A percentile compares a stretch with the other conserved stretches of the same genome.
Conservation (phyloP, 371 early-diverging fungal species). For the Rhizomucor pusillus region DNA sequence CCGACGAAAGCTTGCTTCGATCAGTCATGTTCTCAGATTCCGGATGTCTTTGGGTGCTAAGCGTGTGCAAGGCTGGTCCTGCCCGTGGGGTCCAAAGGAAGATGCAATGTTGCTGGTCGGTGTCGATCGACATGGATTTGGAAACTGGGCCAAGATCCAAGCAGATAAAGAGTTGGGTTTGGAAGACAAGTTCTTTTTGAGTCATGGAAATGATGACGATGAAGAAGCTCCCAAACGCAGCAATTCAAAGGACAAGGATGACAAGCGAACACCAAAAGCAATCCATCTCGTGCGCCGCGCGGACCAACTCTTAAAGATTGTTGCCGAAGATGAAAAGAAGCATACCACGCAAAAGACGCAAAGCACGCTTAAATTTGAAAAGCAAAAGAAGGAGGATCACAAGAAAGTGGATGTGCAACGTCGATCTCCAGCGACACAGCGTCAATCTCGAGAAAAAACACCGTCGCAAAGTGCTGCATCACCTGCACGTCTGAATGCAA, state of each 20-base stretch:
- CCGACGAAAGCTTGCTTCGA: conserved; percentile 25
- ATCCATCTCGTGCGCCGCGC: conserved; percentile 87
- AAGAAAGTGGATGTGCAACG: conserved; percentile 3
- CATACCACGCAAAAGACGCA: conserved; percentile 2
- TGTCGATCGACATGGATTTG: conserved; percentile 91
- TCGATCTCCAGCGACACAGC: background rate
- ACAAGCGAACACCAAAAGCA: conserved; percentile 71
- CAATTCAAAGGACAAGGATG: conserved; percentile 18
- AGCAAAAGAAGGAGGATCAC: conserved; percentile 4
- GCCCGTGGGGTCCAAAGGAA: conserved; percentile 88
- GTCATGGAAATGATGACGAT: conserved; percentile 35
- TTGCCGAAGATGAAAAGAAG: conserved; percentile 53
- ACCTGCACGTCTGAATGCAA: background rate
- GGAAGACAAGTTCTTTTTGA: conserved; percentile 80
- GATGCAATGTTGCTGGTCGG: conserved; percentile 97
- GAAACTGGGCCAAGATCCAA: conserved; percentile 87
- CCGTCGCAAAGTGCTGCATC: background rate
- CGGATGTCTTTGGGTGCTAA: conserved; percentile 71
- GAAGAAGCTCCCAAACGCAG: conserved; percentile 19
- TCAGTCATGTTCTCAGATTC: conserved; percentile 44
- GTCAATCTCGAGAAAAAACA: background rate
- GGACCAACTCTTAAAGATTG: conserved; percentile 83
- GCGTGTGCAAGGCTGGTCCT: conserved; percentile 84
- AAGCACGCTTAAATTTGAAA: conserved; percentile 6
- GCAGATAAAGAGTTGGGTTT: conserved; percentile 77